Base-by-base conservation (phyloP, 192 early-diverging fungal species). In the Coemansia sp. region DNA sequence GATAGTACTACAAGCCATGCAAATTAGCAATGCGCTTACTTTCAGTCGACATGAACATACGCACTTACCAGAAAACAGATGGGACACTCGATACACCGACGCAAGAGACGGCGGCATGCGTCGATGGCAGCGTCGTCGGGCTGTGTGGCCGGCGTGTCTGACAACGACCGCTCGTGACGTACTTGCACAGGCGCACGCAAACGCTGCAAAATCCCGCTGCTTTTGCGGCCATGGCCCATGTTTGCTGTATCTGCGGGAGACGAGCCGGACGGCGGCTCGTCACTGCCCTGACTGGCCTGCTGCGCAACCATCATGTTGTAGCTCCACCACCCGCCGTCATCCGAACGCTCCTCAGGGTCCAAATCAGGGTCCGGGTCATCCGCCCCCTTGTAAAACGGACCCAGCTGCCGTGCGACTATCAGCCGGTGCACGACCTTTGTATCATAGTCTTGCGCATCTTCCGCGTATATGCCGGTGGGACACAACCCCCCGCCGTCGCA, bases 361-460 rank as follows among this genome's bases (percentile, higher is more conserved):
- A 45, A 57, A 37, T 17, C 64, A 61, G 85, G 84, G 51, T 87
- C 86, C 25, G 84, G 82, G 41, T 45, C 88, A 38, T 88, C 82
- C 7, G 88, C 72, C 43, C 95, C 95, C 54, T 84, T 84, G 77
- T 97, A 97, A 64, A 97, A 97, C 12, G 95, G 95, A 14, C 92
- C 86, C 52, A 97, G 60, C 53, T 86, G 86, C 9, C 92, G 82
- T 5, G 86, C 84, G 4, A 85, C 64, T 57, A 97, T 96, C 58
- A 95, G 69, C 8, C 85, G 75, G 50, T 87, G 84, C 12, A 97
- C 87, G 25, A 86, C 83, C 27, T 87, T 74, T 23, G 67, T 67
- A 73, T 95, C 90, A 70, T 85, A 96, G 70, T 96, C 93, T 62
- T 91, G 91, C 8, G 87, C 79, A 7, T 82, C 79, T 17, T 75